These are phyloP conservation scores for Neurospora sp. DNA, from an alignment of 495 filamentous ascomycete species.

Conservation along the genomic window DNA sequence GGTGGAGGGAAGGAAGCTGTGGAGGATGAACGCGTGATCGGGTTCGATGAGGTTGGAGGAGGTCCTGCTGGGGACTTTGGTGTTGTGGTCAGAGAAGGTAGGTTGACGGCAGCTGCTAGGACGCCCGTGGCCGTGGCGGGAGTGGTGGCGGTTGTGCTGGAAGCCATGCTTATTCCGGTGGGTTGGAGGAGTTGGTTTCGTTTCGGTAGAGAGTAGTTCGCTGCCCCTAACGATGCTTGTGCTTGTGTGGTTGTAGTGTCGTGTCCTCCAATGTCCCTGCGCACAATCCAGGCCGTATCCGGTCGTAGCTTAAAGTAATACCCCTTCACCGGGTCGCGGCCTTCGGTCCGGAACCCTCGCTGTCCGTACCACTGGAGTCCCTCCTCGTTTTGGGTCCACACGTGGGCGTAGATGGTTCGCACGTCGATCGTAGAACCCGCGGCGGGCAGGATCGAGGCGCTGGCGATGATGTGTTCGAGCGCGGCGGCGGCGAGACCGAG, in stretches of 20 bases:
- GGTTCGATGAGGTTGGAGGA: background rate
- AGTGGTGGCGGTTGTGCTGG: background rate
- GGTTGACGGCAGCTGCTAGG: slow-evolving; percentile 4
- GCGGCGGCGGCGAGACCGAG: slow-evolving; percentile 71
- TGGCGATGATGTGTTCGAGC: slow-evolving; percentile 46
- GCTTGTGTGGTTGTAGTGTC: background rate
- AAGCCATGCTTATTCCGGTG: background rate
- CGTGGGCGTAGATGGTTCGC: slow-evolving; percentile 65
- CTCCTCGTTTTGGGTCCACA: slow-evolving; percentile 87
- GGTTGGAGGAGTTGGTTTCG: background rate
- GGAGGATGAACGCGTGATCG: background rate
- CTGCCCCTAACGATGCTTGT: background rate
- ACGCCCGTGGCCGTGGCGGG: background rate
- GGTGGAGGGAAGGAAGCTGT: background rate
- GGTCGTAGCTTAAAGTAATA: slow-evolving; percentile 86
- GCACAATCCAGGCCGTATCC: slow-evolving; percentile 67
- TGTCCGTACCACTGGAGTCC: slow-evolving; percentile 76
- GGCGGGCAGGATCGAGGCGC: slow-evolving; percentile 24
- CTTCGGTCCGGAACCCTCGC: slow-evolving; percentile 59
- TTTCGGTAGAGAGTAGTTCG: background rate
- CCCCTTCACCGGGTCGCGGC: slow-evolving; percentile 44
- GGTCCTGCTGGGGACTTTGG: background rate
- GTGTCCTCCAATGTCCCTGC: slow-evolving; percentile 24
- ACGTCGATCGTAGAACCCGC: slow-evolving; percentile 37
- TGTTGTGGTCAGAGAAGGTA: background rate